Evolutionary conservation across 1,284 basidiomycete species (phyloP).

Genomic region (Cutaneotrichosporon dermatis): DNA sequence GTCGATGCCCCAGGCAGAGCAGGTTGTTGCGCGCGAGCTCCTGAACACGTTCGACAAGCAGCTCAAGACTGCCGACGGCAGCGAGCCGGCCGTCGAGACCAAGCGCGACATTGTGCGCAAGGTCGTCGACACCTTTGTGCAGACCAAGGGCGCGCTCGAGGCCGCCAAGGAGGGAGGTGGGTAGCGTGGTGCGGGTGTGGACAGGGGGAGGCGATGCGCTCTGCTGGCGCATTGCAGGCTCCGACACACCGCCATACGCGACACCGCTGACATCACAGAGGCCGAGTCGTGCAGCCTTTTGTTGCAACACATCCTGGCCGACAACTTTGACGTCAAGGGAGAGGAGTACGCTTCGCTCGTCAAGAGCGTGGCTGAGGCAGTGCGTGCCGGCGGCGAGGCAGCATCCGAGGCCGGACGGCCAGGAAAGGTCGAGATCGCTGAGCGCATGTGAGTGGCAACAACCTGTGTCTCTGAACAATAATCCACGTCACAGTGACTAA

Average conservation of each 20-base stretch:
- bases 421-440: slow-evolving; percentile 39
- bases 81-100: slow-evolving; percentile 45
- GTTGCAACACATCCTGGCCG: slow-evolving; percentile 37
- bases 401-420: slow-evolving; percentile 28
- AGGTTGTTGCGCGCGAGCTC: slow-evolving; percentile 60
- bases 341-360: slow-evolving; percentile 32
- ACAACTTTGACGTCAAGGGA: slow-evolving; percentile 29
- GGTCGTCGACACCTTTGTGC: slow-evolving; percentile 34
- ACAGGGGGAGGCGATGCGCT: neutral
- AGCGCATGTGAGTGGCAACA: slow-evolving; percentile 38
- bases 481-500: too few relatives aligned
- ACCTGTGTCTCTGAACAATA: neutral
- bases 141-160: slow-evolving; percentile 43
- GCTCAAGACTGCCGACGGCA: slow-evolving; percentile 57
- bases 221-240: neutral
- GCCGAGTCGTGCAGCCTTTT: slow-evolving; percentile 43
- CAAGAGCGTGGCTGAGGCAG: slow-evolving; percentile 36
- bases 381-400: slow-evolving; percentile 38
- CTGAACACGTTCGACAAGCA: slow-evolving; percentile 61
- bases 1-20: slow-evolving; percentile 59
- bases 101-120: slow-evolving; percentile 36
- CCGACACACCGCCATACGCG: neutral
- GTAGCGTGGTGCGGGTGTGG: neutral
- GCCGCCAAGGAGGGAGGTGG: slow-evolving; percentile 41
- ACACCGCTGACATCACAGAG: slow-evolving; percentile 25